A percentile compares a stretch with the other conserved stretches of the same genome.
phyloP scores from a whole-genome alignment of 2,329 filamentous ascomycete species.

The Aspergillus ochraceus region DNA sequence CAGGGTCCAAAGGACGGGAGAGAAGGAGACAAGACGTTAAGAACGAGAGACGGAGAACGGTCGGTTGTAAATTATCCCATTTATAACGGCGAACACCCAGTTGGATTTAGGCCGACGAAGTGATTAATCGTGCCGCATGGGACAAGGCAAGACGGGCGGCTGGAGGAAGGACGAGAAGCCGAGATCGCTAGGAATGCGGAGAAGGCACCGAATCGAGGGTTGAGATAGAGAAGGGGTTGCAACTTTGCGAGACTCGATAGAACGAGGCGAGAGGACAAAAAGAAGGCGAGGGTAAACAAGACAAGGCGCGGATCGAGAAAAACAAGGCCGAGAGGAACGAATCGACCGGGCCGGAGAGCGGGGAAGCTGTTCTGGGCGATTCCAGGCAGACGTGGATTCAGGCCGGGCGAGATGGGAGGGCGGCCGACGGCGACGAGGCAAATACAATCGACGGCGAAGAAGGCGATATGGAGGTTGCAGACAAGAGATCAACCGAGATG shows the following conservation, averaged over 20 bases:
- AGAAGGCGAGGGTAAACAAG: not conserved
- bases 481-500: not conserved
- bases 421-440: not conserved
- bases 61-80: conserved; percentile 2
- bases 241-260: not conserved
- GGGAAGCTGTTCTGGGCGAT: not conserved
- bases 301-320: not conserved
- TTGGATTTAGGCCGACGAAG: conserved; percentile 2
- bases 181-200: conserved; percentile 2
- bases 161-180: conserved; percentile 3
- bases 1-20: not conserved
- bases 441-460: not conserved
- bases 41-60: not conserved
- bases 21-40: not conserved
- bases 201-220: conserved; percentile 5
- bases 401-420: not conserved
- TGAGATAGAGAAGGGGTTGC: not conserved
- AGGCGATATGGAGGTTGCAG: not conserved
- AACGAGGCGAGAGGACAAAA: not conserved
- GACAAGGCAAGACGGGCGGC: conserved; percentile 17
- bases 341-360: not conserved
- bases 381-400: not conserved
- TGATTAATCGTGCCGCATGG: conserved; percentile 17
- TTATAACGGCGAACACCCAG: conserved; percentile 2
- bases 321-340: not conserved